Base-by-base conservation (phyloP, 495 filamentous ascomycete species). In the Chaetomium cochliodes region DNA sequence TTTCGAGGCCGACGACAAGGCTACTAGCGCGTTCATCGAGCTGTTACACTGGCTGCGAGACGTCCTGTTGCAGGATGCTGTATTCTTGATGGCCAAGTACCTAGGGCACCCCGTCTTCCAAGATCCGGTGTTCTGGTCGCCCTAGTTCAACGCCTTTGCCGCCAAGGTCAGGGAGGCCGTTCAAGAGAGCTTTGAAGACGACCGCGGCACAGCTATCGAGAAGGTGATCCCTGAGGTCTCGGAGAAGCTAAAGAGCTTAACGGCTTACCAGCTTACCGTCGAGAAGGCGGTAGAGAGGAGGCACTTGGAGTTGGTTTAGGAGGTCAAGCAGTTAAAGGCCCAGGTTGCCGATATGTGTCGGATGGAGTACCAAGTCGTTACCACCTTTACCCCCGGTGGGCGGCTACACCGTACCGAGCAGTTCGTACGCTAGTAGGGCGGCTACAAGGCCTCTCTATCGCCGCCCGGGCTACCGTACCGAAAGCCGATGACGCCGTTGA, bases 151-250 rank as follows among this genome's bases (percentile, higher is more conserved):
- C 51, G 51, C 51, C 51, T n/a, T n/a, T n/a, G n/a, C n/a, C n/a
- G n/a, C n/a, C n/a, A n/a, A n/a, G n/a, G n/a, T n/a, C n/a, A n/a
- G n/a, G n/a, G n/a, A n/a, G n/a, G n/a, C n/a, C n/a, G n/a, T n/a
- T n/a, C n/a, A n/a, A n/a, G n/a, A n/a, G 51, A 33, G 25, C 51
- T 54, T 33, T n/a, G 28, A 54, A 54, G 51, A 33, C 5, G 51
- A 54, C 28, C 51, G 51, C 16, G 51, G 6, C 8, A 54, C 51
- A 16, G 51, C 51, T 11, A 54, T 54, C 25, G 51, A 54, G 51
- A 54, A 54, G 51, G 51, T 54, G 51, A 54, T 33, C 16, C 51
- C 51, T n/a, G 51, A 54, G 51, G 51, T 54, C 25, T 54, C 51
- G 18, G 51, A 54, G 51, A 54, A 54, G 51, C 51, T 54, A 7